Base-by-base conservation (phyloP, 768 basidiomycete genomes). In the Mycena vitilis region DNA sequence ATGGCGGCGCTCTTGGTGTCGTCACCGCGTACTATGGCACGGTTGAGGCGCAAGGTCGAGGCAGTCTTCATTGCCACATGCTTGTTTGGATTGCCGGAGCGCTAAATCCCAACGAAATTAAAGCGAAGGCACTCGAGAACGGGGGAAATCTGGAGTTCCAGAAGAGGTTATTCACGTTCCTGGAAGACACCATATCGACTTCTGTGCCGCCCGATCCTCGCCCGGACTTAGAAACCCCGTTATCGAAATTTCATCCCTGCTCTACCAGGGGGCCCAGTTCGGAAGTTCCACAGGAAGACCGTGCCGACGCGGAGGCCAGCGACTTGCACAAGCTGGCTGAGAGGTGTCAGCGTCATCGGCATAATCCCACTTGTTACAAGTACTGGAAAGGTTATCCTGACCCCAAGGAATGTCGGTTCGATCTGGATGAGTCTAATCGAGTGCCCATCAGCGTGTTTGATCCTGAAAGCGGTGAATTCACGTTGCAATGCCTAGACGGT, bases 401-500 rank as follows among this genome's bases (percentile, higher is more conserved):
- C 7, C 22, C n/a, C 13, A 51, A 51, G 11, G 49, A 51, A 22
- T 51, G 49, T 51, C 49, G 49, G 8, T 52, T 52, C 25, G 51
- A 52, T 9, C 15, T 52, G 9, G 30, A 52, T 16, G 51, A 52
- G 18, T 9, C 25, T 18, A 51, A 51, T 13, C 4, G 2, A 7
- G 5, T 11, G 2, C 16, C 16, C 5, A 15, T 51, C 20, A 53
- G 30, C 20, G 52, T 53, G 1, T 42, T 63, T 23, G 30, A 53
- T 53, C 52, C 52, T 5, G 52, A 53, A 18, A 53, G 34, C 1
- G 52, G 52, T 1, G 34, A 20, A 4, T 37, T 53, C 30, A 36
- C 30, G 4, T 18, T 63, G 22, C 52, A 47, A 0, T 55, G 52
- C 34, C 23, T 63, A 22, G 52, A 63, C 45, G 62, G 62, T 5